Evolutionary conservation across 2,329 filamentous ascomycete species (phyloP), one percentile per base, ranked within the genome.

Genomic region (Domatiomyces globalis): DNA sequence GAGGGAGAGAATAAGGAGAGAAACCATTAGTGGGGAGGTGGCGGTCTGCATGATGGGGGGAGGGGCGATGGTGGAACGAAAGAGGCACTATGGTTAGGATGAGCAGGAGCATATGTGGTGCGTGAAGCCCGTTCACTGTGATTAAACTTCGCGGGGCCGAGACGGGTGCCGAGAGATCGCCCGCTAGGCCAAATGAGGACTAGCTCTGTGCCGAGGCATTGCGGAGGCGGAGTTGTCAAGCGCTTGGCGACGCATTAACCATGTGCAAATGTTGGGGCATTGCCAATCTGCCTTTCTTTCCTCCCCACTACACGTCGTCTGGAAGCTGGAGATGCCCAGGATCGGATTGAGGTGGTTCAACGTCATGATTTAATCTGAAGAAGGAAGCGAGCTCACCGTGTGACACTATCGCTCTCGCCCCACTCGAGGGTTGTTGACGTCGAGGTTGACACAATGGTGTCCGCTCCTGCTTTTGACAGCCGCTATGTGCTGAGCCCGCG

Each of bases 401-500:
- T 25, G 6, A 25, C 22, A 25, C 6, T 25, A 25, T 25, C 22
- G 22, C 22, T 3, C 22, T 25, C 22, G 22, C 22, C 22, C 6
- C 22, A 3, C 22, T 25, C 3, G 22, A 25, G 22, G 22, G 22
- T 6, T 25, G 22, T 25, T 25, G 22, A 25, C 22, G 22, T 25
- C 22, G 22, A 25, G 22, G 10, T 7, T 12, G 29, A 15, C 33
- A 39, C 33, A 2, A 39, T 39, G 33, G 33, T 39, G 33, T 15
- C 33, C 10, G 33, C 33, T 15, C 10, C 33, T 39, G 12, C 33
- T 39, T 15, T 39, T 7, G 33, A 39, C 33, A 15, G 33, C 33
- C 53, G 51, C 36, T 54, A 51, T 43, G 49, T 57, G 25, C 49
- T 61, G 39, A 59, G 54, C 45, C 53, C 56, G 39, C 53, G 56